These are phyloP conservation scores for Maudiozyma pseudohumilis DNA, from an alignment of 805 yeast species.

Conservation along the genomic window DNA sequence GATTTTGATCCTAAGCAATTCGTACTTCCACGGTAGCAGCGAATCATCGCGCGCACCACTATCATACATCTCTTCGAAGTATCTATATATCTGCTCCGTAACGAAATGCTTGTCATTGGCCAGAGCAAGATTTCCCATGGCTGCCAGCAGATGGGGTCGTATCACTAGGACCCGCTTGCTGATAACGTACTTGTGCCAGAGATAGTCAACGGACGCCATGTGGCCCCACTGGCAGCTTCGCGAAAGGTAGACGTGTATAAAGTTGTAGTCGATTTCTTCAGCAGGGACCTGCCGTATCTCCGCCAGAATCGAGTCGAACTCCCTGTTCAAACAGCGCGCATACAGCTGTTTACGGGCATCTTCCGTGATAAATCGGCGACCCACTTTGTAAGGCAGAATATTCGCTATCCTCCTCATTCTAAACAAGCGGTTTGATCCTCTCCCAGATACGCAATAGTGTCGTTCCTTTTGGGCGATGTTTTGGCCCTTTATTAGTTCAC, in stretches of 20 bases:
- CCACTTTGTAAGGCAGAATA: too few relatives aligned
- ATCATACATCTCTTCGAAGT: conserved; percentile 10
- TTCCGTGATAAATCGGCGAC: conserved; percentile 8
- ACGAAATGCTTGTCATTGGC: conserved; percentile 15
- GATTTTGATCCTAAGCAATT: conserved; percentile 18
- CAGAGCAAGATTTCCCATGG: conserved; percentile 21
- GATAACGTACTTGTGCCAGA: conserved; percentile 25
- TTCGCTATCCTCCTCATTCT: neutral
- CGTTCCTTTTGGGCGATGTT: too few relatives aligned
- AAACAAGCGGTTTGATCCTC: neutral
- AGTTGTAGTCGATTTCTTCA: conserved; percentile 16
- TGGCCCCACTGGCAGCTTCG: conserved; percentile 24
- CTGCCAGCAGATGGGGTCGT: conserved; percentile 17
- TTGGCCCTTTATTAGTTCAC: neutral
- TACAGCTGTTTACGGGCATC: conserved; percentile 10
- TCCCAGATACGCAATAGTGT: too few relatives aligned
- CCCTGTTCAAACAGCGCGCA: conserved; percentile 18
- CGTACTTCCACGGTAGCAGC: conserved; percentile 10
- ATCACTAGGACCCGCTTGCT: conserved; percentile 13
- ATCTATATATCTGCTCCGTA: conserved; percentile 16
- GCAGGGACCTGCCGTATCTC: conserved; percentile 10
- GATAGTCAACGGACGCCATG: conserved; percentile 15
- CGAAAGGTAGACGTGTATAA: conserved; percentile 17
- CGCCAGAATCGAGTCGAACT: conserved; percentile 15
- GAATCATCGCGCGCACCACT: conserved; percentile 7